Conservation (phyloP, 139 green algal genomes). For the Choricystis sp. region DNA sequence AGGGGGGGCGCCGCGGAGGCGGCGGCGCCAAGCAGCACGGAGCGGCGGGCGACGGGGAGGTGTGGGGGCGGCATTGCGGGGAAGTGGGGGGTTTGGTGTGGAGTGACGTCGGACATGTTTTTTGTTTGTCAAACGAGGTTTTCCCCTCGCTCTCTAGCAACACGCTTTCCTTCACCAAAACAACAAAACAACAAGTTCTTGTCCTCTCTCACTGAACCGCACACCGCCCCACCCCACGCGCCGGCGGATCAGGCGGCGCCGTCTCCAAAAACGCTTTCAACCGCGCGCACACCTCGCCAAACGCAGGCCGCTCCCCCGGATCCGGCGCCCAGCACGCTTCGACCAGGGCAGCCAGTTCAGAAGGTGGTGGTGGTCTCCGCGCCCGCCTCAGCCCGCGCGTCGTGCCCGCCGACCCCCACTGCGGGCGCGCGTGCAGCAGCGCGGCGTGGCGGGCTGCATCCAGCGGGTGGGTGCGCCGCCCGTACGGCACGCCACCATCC, state of each 20-base stretch:
- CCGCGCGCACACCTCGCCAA: background rate
- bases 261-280: background rate
- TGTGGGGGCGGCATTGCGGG: too few relatives aligned
- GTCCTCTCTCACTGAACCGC: background rate
- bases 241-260: background rate
- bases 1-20: too few relatives aligned
- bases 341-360: background rate
- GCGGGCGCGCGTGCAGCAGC: background rate
- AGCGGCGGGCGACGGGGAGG: too few relatives aligned
- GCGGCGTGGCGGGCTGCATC: background rate
- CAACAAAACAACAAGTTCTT: too few relatives aligned
- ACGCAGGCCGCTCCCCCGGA: background rate
- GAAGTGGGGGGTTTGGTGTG: too few relatives aligned
- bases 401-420: background rate
- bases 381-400: background rate
- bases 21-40: background rate
- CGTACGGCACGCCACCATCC: constrained; percentile 6
- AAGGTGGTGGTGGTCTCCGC: background rate
- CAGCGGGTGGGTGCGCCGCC: constrained; percentile 1
- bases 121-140: too few relatives aligned
- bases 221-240: background rate
- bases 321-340: constrained; percentile 2
- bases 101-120: too few relatives aligned
- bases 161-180: too few relatives aligned
- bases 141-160: background rate